A percentile compares a stretch with the other conserved stretches of the same genome.
These are phyloP conservation scores for Fusarium sulawesiense DNA, from an alignment of 2,329 filamentous ascomycete genomes.

Conservation along the genomic window DNA sequence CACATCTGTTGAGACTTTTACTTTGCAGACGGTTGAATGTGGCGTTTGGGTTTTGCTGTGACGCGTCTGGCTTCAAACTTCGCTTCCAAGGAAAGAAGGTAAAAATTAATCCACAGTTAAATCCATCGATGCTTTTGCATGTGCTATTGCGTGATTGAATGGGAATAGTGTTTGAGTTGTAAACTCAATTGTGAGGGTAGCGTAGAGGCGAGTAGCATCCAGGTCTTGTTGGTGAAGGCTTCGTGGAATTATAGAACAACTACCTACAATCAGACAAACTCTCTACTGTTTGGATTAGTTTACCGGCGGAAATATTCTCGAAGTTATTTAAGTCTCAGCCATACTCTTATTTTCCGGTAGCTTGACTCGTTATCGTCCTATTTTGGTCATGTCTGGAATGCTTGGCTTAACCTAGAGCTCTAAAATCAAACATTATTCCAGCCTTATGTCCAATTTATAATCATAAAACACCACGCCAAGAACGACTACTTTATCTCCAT, in stretches of 20 bases:
- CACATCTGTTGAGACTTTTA: neutral
- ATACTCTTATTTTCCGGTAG: neutral
- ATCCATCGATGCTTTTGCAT: neutral
- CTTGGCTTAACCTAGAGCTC: constrained; percentile 22
- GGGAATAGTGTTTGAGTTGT: neutral
- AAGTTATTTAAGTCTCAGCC: neutral
- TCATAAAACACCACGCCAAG: neutral
- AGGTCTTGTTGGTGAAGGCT: neutral
- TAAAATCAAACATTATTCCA: neutral
- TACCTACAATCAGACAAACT: neutral
- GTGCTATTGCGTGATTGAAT: neutral
- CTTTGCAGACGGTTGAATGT: constrained; percentile 3
- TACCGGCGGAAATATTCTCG: neutral
- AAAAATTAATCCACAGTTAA: constrained; percentile 5
- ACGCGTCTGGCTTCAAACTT: constrained; percentile 2
- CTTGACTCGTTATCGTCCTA: neutral
- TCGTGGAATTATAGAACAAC: neutral
- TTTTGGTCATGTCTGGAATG: neutral
- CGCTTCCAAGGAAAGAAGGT: neutral
- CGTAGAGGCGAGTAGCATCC: neutral
- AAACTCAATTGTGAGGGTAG: neutral
- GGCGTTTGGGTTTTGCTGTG: constrained; percentile 27
- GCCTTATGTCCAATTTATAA: neutral
- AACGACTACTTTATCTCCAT: neutral
- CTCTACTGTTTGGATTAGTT: too few species aligned